phyloP scores from a whole-genome alignment of 2,329 filamentous ascomycete species.

The Pseudogymnoascus sp. region DNA sequence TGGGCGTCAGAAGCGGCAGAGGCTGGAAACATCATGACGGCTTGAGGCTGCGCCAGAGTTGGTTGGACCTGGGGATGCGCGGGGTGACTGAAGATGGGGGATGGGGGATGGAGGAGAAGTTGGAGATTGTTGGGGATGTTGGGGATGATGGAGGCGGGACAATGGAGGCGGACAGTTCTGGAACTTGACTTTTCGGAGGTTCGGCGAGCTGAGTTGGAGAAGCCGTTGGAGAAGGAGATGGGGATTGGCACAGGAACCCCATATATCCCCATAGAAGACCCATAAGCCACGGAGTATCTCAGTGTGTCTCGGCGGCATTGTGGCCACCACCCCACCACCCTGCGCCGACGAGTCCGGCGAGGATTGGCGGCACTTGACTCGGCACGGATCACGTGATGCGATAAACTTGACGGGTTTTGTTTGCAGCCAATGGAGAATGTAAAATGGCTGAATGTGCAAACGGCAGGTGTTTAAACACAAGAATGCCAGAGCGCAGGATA shows the following conservation, averaged over 20 bases:
- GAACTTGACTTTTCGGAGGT: neutral
- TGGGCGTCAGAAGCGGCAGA: slow-evolving; percentile 4
- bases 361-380: slow-evolving; percentile 1
- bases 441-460: neutral
- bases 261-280: neutral
- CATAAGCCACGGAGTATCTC: neutral
- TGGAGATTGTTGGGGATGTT: neutral
- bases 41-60: neutral
- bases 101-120: neutral
- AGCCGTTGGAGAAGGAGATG: neutral
- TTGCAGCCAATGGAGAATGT: neutral
- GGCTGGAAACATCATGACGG: neutral
- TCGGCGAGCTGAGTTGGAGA: slow-evolving; percentile 7
- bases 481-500: neutral
- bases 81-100: neutral
- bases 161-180: neutral
- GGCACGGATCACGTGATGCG: neutral
- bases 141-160: neutral
- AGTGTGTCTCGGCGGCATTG: slow-evolving; percentile 6
- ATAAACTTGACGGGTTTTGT: neutral
- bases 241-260: neutral
- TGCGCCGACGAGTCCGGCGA: neutral
- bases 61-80: neutral
- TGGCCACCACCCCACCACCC: neutral
- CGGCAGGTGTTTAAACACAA: neutral